Percentiles rank a stretch among this genome's conserved stretches.
These are phyloP conservation scores for Geotrichum bryndzae DNA, from an alignment of 1,139 yeast genomes.

Conservation along the genomic window DNA sequence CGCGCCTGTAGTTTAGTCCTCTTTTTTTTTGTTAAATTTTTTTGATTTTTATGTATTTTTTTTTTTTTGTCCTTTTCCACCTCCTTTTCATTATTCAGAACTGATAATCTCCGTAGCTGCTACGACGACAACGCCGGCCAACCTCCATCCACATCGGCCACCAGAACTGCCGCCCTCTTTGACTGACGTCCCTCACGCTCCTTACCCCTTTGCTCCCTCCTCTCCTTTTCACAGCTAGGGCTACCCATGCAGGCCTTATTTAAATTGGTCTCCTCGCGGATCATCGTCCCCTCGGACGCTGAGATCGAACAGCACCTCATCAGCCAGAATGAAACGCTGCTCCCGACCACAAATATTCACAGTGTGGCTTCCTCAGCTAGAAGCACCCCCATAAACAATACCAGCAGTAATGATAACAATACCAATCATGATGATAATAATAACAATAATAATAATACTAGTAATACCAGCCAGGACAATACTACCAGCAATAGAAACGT, in stretches of 20 bases:
- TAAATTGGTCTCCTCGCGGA: slow-evolving; percentile 14
- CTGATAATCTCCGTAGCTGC: neutral
- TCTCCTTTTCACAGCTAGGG: neutral
- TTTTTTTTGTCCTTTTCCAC: neutral
- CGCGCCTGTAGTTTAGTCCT: too few relatives aligned
- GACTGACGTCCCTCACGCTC: too few relatives aligned
- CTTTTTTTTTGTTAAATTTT: too few relatives aligned
- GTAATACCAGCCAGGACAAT: neutral
- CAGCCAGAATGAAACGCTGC: slow-evolving; percentile 5
- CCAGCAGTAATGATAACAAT: neutral
- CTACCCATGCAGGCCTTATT: neutral
- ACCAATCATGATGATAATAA: neutral
- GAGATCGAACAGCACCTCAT: neutral
- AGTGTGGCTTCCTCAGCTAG: neutral
- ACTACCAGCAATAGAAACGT: neutral
- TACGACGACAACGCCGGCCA: neutral
- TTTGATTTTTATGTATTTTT: too few relatives aligned
- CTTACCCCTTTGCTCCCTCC: neutral
- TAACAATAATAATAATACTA: neutral
- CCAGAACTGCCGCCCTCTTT: too few relatives aligned
- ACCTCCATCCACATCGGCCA: too few relatives aligned
- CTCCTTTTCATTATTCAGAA: neutral
- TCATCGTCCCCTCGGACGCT: slow-evolving; percentile 17
- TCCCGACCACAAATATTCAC: neutral
- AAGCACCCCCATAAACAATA: neutral